These are phyloP conservation scores for Coccomyxa sp. DNA, from an alignment of 139 green algal genomes.

Conservation along the genomic window DNA sequence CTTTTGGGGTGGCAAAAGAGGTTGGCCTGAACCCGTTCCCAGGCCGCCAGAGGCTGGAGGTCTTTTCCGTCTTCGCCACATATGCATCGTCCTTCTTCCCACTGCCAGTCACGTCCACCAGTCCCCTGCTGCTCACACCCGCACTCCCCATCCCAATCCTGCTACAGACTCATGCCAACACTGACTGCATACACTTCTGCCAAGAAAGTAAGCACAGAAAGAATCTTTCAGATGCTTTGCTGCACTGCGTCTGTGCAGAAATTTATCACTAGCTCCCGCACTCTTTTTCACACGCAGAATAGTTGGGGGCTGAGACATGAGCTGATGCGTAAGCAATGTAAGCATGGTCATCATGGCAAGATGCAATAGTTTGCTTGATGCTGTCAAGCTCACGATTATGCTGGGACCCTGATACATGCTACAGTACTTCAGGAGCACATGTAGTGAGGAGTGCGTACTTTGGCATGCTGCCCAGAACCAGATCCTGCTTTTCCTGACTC, in stretches of 20 bases:
- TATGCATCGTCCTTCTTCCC: background rate
- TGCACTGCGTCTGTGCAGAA: too few species aligned
- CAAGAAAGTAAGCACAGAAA: too few species aligned
- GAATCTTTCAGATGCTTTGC: too few species aligned
- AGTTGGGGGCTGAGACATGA: too few species aligned
- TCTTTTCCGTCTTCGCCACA: background rate
- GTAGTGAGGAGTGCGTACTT: background rate
- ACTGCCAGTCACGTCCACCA: background rate
- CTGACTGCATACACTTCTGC: background rate
- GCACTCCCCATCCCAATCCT: background rate
- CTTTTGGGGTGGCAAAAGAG: background rate
- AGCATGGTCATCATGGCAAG: too few species aligned
- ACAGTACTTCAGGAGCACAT: too few species aligned
- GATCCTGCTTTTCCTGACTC: background rate
- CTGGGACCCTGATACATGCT: too few species aligned
- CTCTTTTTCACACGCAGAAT: too few species aligned
- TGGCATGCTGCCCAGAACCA: background rate
- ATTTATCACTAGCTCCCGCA: too few species aligned
- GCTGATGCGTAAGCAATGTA: too few species aligned
- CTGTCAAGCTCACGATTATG: too few species aligned
- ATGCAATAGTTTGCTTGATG: too few species aligned
- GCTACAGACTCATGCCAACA: background rate
- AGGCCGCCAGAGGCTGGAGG: constrained; percentile 1
- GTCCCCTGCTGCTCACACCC: background rate
- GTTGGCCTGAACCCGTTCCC: background rate